Base-by-base conservation (phyloP, 768 basidiomycete genomes). In the Pleurotus eryngii region DNA sequence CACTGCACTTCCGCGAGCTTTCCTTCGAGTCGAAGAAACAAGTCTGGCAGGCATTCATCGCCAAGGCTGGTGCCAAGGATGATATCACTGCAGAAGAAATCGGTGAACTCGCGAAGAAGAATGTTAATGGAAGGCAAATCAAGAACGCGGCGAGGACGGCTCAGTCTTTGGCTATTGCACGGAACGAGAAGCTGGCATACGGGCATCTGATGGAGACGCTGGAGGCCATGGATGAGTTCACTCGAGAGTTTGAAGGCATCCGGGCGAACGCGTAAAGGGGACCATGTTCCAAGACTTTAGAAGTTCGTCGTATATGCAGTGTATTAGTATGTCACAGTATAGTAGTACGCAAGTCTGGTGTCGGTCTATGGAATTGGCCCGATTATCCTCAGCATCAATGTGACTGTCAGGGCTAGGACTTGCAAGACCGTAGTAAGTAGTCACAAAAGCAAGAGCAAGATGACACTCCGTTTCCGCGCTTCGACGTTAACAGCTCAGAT, bases 121-220 rank as follows among this genome's bases (percentile, higher is more conserved):
- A 79, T 43, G 73, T 87, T 57, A 87, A 87, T 63, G 86, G 86
- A 8, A 64, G 84, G 43, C 83, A 86, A 70, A 86, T 87, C 65
- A 89, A 86, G 79, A 87, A 89, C 60, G 83, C 82, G 5, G 82
- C 81, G 20, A 74, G 82, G 59, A 87, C 84, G 2, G 85, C 85
- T n/a, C 78, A 80, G 55, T 81, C 82, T 50, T 72, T 87, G 27
- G 85, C 86, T 14, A 58, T 72, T 4, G 82, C 77, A 0, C 67
- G 78, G 17, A 72, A 75, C 37, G 76, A 82, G 68, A 67, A 65
- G 45, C 69, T 87, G 11, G 67, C 65, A n/a, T 81, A 74, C 61
- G 66, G 64, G 37, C 84, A 87, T 69, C 74, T 87, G 51, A 61
- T 75, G 60, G 78, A 82, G 64, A 85, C 84, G 4, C 68, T 86